Conservation (phyloP, 179 eudicot species). For the Monotropa hypopitys region DNA sequence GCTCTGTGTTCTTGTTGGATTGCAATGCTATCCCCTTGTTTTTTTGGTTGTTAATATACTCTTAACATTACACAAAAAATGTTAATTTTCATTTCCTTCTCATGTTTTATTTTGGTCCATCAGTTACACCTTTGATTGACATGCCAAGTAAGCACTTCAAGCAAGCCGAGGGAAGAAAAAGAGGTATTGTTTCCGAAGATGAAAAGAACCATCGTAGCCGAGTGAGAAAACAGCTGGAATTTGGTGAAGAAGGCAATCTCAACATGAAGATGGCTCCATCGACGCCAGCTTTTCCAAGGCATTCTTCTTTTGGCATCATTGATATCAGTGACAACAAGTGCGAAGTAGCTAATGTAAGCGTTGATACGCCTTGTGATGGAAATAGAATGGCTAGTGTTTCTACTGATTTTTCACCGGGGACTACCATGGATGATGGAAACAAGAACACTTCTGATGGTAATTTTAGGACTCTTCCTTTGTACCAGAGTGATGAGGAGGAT, state of each 20-base stretch:
- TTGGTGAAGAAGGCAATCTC: slow-evolving; percentile 20
- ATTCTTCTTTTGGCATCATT: slow-evolving; percentile 15
- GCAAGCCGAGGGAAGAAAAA: slow-evolving; percentile 3
- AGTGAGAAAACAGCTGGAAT: slow-evolving; percentile 32
- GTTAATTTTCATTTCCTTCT: background rate
- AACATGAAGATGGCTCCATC: slow-evolving; percentile 37
- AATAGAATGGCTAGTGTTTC: slow-evolving; percentile 2
- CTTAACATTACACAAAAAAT: background rate
- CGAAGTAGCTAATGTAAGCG: slow-evolving; percentile 16
- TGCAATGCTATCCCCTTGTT: background rate
- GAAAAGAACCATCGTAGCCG: slow-evolving; percentile 1
- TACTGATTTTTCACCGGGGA: background rate
- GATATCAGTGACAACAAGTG: slow-evolving; percentile 40
- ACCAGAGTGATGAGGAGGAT: slow-evolving; percentile 20
- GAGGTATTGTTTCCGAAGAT: slow-evolving; percentile 1
- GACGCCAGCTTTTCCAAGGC: slow-evolving; percentile 31
- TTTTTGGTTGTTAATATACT: background rate
- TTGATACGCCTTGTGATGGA: background rate
- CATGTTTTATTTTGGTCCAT: background rate
- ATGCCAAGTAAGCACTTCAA: slow-evolving; percentile 6
- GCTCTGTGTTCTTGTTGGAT: background rate
- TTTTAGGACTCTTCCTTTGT: background rate
- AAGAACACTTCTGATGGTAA: slow-evolving; percentile 7
- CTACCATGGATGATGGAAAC: background rate
- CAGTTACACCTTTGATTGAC: slow-evolving; percentile 17